Percentiles rank a stretch among this genome's conserved stretches.
These are phyloP conservation scores for Xylaria cubensis DNA, from an alignment of 495 filamentous ascomycete species.

Conservation along the genomic window DNA sequence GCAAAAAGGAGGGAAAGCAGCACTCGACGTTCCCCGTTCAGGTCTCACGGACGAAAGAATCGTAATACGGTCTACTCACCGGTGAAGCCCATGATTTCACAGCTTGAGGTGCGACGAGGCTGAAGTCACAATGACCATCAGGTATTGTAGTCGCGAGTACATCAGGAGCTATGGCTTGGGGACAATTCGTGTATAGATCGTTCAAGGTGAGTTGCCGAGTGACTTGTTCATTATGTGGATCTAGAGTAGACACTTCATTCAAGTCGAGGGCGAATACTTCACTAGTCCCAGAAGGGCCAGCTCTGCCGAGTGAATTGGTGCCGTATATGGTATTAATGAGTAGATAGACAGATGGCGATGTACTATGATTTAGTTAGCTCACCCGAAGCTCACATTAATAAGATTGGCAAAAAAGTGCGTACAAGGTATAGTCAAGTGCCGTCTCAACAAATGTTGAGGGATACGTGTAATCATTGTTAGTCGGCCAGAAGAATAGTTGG, in stretches of 20 bases:
- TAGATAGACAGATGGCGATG: constrained; percentile 50
- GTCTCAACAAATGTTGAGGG: constrained; percentile 42
- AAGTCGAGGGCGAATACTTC: constrained; percentile 38
- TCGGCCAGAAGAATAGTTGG: constrained; percentile 47
- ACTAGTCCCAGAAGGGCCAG: constrained; percentile 33
- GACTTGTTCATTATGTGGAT: constrained; percentile 13
- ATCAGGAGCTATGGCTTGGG: constrained; percentile 30
- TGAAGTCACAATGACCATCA: constrained; percentile 38
- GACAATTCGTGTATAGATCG: constrained; percentile 44
- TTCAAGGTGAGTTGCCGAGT: constrained; percentile 41
- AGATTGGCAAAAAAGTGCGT: constrained; percentile 18
- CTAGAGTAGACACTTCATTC: constrained; percentile 41
- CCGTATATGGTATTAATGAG: constrained; percentile 40
- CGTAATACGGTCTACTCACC: not conserved
- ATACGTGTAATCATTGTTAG: constrained; percentile 41
- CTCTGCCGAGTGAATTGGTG: constrained; percentile 35
- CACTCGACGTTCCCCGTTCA: not conserved
- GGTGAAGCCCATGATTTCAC: constrained; percentile 40
- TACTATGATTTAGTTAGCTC: constrained; percentile 33
- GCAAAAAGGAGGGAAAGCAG: not conserved
- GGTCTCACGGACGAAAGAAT: not conserved
- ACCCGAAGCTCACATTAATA: not conserved
- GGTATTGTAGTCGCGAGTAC: constrained; percentile 39
- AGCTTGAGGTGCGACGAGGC: constrained; percentile 37
- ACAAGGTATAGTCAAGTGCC: constrained; percentile 46